These are phyloP conservation scores for Penicillium steckii DNA, from an alignment of 495 filamentous ascomycete species.

Conservation along the genomic window DNA sequence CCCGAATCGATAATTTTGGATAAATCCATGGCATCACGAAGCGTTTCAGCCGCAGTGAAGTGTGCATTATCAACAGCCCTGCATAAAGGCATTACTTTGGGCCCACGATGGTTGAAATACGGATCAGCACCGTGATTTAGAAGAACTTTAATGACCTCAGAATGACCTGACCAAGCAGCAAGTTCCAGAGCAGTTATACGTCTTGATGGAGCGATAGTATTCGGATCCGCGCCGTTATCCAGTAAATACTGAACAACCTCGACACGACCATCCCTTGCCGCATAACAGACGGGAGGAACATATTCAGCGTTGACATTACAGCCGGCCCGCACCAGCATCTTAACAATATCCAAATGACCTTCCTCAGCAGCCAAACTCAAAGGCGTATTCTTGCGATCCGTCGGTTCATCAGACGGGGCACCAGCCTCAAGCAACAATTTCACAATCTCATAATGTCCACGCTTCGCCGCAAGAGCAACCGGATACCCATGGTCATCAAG, in stretches of 20 bases:
- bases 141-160: neutral
- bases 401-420: neutral
- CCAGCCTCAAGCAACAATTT: neutral
- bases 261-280: neutral
- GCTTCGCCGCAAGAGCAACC: neutral
- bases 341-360: neutral
- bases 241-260: neutral
- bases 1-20: neutral
- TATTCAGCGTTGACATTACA: neutral
- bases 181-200: neutral
- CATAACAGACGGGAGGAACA: neutral
- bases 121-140: neutral
- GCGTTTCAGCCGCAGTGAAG: neutral
- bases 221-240: neutral
- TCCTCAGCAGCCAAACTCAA: neutral
- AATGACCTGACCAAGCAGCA: neutral
- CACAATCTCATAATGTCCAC: neutral
- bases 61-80: neutral
- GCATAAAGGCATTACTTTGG: neutral
- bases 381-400: neutral
- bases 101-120: neutral
- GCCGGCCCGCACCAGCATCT: neutral
- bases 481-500: neutral
- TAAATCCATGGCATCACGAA: neutral
- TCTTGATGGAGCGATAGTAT: neutral